A percentile compares a stretch with the other conserved stretches of the same genome.
Conservation (phyloP, 306 rosid genomes). For the Pueraria montana region DNA sequence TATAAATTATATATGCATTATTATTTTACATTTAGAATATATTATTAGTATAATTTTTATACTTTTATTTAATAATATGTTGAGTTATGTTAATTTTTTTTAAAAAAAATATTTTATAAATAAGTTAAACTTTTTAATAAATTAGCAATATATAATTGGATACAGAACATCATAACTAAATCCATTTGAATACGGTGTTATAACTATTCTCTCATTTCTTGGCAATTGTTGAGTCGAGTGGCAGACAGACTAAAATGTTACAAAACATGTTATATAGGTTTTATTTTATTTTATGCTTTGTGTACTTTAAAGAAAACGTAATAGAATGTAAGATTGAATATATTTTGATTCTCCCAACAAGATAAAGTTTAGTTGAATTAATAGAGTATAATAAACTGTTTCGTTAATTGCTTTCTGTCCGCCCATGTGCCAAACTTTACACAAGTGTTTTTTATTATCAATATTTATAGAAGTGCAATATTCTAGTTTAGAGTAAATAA, state of each 20-base stretch:
- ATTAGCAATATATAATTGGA: not conserved
- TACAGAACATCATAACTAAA: not conserved
- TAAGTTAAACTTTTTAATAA: not conserved
- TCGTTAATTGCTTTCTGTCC: not conserved
- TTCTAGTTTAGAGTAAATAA: not conserved
- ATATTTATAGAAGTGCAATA: not conserved
- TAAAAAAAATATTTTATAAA: too few relatives aligned
- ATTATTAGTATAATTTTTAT: too few relatives aligned
- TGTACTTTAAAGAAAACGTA: not conserved
- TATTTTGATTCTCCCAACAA: not conserved
- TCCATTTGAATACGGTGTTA: not conserved
- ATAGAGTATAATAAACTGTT: not conserved
- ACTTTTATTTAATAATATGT: not conserved
- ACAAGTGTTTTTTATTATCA: not conserved
- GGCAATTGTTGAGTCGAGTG: not conserved
- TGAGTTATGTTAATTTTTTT: not conserved
- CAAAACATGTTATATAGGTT: not conserved
- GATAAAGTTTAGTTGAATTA: not conserved
- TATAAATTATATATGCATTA: too few relatives aligned
- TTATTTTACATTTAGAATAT: too few relatives aligned
- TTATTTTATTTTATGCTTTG: not conserved
- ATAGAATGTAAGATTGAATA: not conserved
- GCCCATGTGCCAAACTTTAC: not conserved
- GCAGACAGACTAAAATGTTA: not conserved
- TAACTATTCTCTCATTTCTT: not conserved